Evolutionary conservation across 2,329 filamentous ascomycete species (phyloP).

Genomic region (Aspergillus floridensis): DNA sequence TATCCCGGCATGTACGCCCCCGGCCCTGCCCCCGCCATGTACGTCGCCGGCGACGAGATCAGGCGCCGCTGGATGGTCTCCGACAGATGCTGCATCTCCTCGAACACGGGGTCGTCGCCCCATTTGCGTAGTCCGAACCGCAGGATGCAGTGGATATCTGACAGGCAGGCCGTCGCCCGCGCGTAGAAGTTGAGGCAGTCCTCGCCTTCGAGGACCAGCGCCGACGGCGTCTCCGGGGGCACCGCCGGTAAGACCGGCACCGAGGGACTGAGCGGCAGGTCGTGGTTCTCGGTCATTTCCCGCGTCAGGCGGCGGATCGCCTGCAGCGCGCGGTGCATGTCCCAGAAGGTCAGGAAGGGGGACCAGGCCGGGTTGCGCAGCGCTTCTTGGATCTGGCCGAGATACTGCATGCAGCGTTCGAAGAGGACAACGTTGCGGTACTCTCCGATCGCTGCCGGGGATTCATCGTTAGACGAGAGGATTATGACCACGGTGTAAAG

Average conservation of each 20-base stretch:
- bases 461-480: slow-evolving; percentile 71
- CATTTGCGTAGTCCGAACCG: slow-evolving; percentile 35
- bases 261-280: slow-evolving; percentile 39
- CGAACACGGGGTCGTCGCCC: slow-evolving; percentile 29
- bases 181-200: slow-evolving; percentile 35
- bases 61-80: slow-evolving; percentile 26
- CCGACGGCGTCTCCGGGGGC: slow-evolving; percentile 32
- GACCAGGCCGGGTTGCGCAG: slow-evolving; percentile 58
- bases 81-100: slow-evolving; percentile 35
- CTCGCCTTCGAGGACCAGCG: slow-evolving; percentile 30
- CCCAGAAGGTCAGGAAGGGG: slow-evolving; percentile 79
- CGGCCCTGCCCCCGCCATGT: slow-evolving; percentile 13
- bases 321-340: slow-evolving; percentile 79
- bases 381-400: slow-evolving; percentile 69
- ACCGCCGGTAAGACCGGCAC: slow-evolving; percentile 30
- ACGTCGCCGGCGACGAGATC: slow-evolving; percentile 22
- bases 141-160: slow-evolving; percentile 33
- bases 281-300: slow-evolving; percentile 54
- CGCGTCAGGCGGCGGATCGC: slow-evolving; percentile 58
- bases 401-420: slow-evolving; percentile 80
- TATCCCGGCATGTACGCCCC: slow-evolving; percentile 15
- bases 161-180: slow-evolving; percentile 34
- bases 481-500: slow-evolving; percentile 91
- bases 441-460: slow-evolving; percentile 64
- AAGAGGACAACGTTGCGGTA: slow-evolving; percentile 80